phyloP scores from a whole-genome alignment of 805 yeast genomes.

The Pichia sporocuriosa region DNA sequence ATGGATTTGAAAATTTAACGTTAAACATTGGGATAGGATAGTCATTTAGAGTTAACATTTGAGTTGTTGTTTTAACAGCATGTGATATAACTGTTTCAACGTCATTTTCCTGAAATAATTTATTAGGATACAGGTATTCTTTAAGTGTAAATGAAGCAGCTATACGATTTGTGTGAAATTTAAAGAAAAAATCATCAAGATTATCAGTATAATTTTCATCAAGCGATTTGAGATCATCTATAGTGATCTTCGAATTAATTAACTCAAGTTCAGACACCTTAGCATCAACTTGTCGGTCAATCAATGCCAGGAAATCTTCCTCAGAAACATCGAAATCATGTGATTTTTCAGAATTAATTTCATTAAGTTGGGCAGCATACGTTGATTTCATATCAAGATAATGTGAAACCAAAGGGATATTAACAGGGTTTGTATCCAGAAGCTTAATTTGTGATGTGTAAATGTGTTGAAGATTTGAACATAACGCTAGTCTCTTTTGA shows the following conservation, averaged over 20 bases:
- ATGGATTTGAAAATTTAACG: neutral
- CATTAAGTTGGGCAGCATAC: conserved; percentile 3
- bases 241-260: conserved; percentile 9
- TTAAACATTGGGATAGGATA: conserved; percentile 27
- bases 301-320: conserved; percentile 4
- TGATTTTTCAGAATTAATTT: neutral
- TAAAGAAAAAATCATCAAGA: conserved; percentile 20
- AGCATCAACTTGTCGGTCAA: conserved; percentile 9
- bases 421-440: neutral
- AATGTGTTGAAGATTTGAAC: conserved; percentile 6
- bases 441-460: conserved; percentile 12
- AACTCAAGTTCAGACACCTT: conserved; percentile 12
- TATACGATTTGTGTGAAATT: conserved; percentile 22
- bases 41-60: conserved; percentile 22
- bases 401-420: conserved; percentile 6
- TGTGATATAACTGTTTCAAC: conserved; percentile 13
- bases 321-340: conserved; percentile 1
- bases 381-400: conserved; percentile 5
- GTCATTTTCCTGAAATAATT: conserved; percentile 14
- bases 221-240: conserved; percentile 17
- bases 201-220: conserved; percentile 15
- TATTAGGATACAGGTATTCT: conserved; percentile 17
- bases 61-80: conserved; percentile 20
- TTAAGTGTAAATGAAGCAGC: conserved; percentile 22
- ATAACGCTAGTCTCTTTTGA: conserved; percentile 8